A percentile compares a stretch with the other conserved stretches of the same genome.
Conservation (phyloP, 2,329 filamentous ascomycete species). For the Clonostachys sp. region DNA sequence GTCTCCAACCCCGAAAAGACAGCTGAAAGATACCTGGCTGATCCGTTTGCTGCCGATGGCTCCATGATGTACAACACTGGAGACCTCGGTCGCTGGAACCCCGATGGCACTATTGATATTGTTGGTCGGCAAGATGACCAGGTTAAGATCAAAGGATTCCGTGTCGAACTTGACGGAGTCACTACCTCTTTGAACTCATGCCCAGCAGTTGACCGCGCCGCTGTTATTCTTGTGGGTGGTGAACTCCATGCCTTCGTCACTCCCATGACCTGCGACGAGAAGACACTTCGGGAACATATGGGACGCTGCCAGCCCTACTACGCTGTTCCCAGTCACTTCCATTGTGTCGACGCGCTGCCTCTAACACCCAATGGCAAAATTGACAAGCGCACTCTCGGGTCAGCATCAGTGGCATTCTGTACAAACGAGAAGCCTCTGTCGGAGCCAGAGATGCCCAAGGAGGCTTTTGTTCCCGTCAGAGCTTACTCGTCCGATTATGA, state of each 20-base stretch:
- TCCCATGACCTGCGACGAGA: constrained; percentile 18
- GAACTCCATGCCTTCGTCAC: constrained; percentile 10
- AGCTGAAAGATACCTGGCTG: constrained; percentile 31
- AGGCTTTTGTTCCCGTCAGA: not conserved
- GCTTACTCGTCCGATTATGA: not conserved
- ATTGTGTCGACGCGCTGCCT: constrained; percentile 26
- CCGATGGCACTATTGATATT: constrained; percentile 8
- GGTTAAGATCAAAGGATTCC: constrained; percentile 11
- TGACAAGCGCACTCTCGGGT: constrained; percentile 26
- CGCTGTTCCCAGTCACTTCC: constrained; percentile 34
- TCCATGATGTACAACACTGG: constrained; percentile 38
- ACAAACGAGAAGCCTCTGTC: not conserved
- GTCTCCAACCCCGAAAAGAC: constrained; percentile 41
- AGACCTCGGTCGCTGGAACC: constrained; percentile 8
- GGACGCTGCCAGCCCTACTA: constrained; percentile 36
- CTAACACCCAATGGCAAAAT: constrained; percentile 44
- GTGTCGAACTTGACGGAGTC: constrained; percentile 36
- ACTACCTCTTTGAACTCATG: constrained; percentile 1
- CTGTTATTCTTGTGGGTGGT: constrained; percentile 13
- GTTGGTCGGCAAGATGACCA: constrained; percentile 12
- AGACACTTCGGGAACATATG: constrained; percentile 23
- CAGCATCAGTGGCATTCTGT: not conserved
- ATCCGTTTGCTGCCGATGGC: constrained; percentile 28
- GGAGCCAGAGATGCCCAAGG: not conserved
- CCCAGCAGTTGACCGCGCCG: constrained; percentile 21